Base-by-base conservation (phyloP, 495 filamentous ascomycete genomes). In the Aspergillus ostianus region DNA sequence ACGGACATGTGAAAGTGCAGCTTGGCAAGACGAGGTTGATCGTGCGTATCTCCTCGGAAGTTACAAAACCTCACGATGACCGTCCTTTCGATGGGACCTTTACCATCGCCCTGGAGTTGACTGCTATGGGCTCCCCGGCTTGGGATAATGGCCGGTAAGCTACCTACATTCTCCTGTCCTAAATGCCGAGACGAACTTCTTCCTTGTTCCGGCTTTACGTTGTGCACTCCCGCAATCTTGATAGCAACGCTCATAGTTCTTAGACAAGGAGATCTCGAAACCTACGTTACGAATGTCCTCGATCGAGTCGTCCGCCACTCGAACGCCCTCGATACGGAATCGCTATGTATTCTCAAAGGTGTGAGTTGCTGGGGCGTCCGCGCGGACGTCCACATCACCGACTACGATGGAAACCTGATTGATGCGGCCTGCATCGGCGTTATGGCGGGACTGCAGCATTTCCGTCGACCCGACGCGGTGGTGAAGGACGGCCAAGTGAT, bases 31-130 rank as follows among this genome's bases (percentile, higher is more conserved):
- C 94, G 29, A 90, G 88, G 93, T 81, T 97, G 56, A 77, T 95
- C 57, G 89, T 87, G 29, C 87, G 89, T 59, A 90, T 96, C 57
- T 93, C 92, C n/a, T 86, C 90, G 56, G 89, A 93, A 76, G 87
- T 98, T 47, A 86, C 88, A 17, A 82, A 87, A 54, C 94, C 94
- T 45, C 91, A 85, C 69, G 76, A 88, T 48, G 93, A 97, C 71
- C 87, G 94, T 27, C 92, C 92, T 51, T 96, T 96, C 66, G 93
- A 97, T 69, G 94, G 94, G 67, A 82, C 94, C 69, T 97, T 98
- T 76, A 90, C 84, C 54, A 97, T 98, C 69, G 83, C 85, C 29
- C 87, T 92, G 58, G 94, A 98, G 72, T 83, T 98, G 62, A 88
- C 85, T 51, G 90, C 92, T n/a, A 92, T 98, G 88, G 87, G 90